These are phyloP conservation scores for Cucumis sativus DNA, from an alignment of 306 rosid genomes.

Conservation along the genomic window DNA sequence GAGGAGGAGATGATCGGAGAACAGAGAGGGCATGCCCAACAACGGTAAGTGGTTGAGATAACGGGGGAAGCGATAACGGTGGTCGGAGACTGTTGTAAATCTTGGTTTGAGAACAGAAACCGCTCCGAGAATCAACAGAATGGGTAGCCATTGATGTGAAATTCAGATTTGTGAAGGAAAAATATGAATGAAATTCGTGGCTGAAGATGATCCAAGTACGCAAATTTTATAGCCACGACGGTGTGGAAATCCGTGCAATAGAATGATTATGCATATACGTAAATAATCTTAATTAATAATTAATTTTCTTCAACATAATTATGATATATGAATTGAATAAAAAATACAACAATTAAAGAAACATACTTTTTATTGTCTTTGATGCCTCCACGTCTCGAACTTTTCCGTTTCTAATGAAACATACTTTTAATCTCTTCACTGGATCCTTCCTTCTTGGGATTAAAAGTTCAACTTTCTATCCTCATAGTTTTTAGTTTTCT, in stretches of 20 bases:
- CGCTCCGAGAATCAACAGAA: constrained; percentile 33
- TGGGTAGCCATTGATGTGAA: constrained; percentile 6
- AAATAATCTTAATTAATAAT: too few relatives aligned
- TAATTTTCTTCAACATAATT: too few relatives aligned
- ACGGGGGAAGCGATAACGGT: constrained; percentile 41
- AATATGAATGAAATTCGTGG: not conserved
- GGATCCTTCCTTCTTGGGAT: too few relatives aligned
- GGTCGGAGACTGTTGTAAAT: constrained; percentile 67
- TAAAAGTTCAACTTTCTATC: too few relatives aligned
- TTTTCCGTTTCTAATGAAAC: too few relatives aligned
- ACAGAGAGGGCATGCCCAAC: constrained; percentile 35
- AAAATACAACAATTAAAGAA: too few relatives aligned
- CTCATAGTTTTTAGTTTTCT: too few relatives aligned
- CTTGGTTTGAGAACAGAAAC: constrained; percentile 36
- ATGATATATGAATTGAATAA: too few relatives aligned
- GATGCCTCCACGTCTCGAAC: too few relatives aligned
- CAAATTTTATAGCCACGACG: not conserved
- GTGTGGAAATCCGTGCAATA: not conserved
- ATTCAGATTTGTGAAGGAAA: not conserved
- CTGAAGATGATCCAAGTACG: not conserved
- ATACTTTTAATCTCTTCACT: too few relatives aligned
- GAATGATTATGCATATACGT: not conserved
- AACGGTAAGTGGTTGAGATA: constrained; percentile 43
- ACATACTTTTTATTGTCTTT: too few relatives aligned
- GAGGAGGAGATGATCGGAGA: constrained; percentile 20